phyloP scores from a whole-genome alignment of 2,329 filamentous ascomycete genomes.

The Tolypocladium sp. region DNA sequence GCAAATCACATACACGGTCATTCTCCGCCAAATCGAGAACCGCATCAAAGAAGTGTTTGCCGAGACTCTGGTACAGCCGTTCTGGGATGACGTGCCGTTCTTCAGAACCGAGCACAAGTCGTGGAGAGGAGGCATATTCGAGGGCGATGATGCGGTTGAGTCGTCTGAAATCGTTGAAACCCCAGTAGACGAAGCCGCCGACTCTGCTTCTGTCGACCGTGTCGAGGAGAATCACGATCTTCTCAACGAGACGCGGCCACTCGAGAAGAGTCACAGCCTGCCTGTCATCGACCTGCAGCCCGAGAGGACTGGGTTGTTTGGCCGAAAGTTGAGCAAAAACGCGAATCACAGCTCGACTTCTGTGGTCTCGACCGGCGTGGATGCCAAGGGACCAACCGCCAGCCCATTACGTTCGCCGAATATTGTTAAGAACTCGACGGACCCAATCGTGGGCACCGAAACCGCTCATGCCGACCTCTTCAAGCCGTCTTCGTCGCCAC shows the following conservation, averaged over 20 bases:
- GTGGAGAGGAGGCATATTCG: slow-evolving; percentile 80
- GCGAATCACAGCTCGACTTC: slow-evolving; percentile 20
- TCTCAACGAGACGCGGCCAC: slow-evolving; percentile 29
- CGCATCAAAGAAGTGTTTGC: slow-evolving; percentile 89
- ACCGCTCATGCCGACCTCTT: slow-evolving; percentile 56
- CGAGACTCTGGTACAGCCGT: slow-evolving; percentile 83
- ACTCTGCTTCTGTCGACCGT: slow-evolving; percentile 37
- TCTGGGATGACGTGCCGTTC: slow-evolving; percentile 95
- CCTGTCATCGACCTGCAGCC: slow-evolving; percentile 30
- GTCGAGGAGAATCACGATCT: slow-evolving; percentile 31
- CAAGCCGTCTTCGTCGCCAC: slow-evolving; percentile 44
- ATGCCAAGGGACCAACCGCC: slow-evolving; percentile 31
- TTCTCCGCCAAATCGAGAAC: slow-evolving; percentile 88
- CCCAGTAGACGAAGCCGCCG: slow-evolving; percentile 27
- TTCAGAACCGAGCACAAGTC: slow-evolving; percentile 68
- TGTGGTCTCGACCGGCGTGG: slow-evolving; percentile 38
- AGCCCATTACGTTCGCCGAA: slow-evolving; percentile 24
- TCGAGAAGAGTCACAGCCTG: slow-evolving; percentile 48
- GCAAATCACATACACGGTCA: slow-evolving; percentile 90
- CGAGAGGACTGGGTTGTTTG: slow-evolving; percentile 35
- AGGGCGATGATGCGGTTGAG: slow-evolving; percentile 40
- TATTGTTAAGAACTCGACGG: slow-evolving; percentile 38
- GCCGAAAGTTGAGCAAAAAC: slow-evolving; percentile 35
- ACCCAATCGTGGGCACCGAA: slow-evolving; percentile 60
- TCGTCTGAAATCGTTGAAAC: slow-evolving; percentile 10